Base-by-base conservation (phyloP, 2,329 filamentous ascomycete genomes). In the Paraphaeosphaeria sporulosa region DNA sequence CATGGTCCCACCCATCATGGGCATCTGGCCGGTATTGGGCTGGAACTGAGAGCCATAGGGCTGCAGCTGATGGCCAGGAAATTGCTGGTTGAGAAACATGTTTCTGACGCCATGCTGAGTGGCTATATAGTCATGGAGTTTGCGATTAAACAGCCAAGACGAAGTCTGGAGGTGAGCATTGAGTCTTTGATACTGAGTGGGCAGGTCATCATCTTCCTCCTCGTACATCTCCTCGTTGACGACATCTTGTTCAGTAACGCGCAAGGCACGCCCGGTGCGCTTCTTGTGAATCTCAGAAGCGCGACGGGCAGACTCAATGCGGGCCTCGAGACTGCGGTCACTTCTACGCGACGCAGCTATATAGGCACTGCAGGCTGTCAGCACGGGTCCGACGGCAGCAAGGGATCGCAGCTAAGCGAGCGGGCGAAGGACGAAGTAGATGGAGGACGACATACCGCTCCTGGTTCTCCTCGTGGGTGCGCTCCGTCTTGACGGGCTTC, bases 221-320 rank as follows among this genome's bases (percentile, higher is more conserved):
- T 97, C 93, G 74, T 97, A 97, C 92, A 97, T 96, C 76, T 96
- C 93, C 76, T 97, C 94, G 64, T 92, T 93, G 67, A 91, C 83
- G 13, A 97, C 93, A 78, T 95, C 93, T 71, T 95, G 87, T 76
- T 94, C 90, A 27, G 90, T 93, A 59, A 97, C 91, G 67, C 89
- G 89, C 61, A 97, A 84, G 2, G 86, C 88, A 68, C 93, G 91
- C 42, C 94, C 94, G 0, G 94, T 97, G 19, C 93, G 88, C 75
- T 89, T 87, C 81, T 93, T 93, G 83, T 97, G 94, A 40, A 97
- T 92, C 71, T 93, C 89, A n/a, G 94, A 97, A 6, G 94, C 94
- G 78, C 92, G 87, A 54, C 88, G 86, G 15, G 94, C 94, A 2
- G 94, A 97, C 75, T 96, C 91, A 19, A 97, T 86, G 27, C 94